A percentile compares a stretch with the other conserved stretches of the same genome.
Evolutionary conservation across 768 basidiomycete species (phyloP).

Genomic region (Hypholoma sublateritium): DNA sequence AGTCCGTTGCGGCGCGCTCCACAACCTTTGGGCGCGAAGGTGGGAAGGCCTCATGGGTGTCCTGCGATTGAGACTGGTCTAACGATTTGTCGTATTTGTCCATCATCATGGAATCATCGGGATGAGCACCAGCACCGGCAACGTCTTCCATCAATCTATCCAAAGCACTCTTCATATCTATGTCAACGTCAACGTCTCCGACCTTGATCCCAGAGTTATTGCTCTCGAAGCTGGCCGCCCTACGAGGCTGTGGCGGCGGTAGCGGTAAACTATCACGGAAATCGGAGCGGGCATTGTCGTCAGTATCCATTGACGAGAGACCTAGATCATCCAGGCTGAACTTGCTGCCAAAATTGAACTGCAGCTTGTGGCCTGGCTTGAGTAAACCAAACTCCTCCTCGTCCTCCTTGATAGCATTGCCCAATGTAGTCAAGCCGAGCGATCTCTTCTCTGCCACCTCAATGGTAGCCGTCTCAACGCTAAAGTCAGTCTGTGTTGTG

Average conservation of each 20-base stretch:
- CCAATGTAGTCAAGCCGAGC: constrained; percentile 19
- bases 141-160: constrained; percentile 76
- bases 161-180: constrained; percentile 73
- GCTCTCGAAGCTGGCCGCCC: constrained; percentile 23
- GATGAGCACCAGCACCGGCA: constrained; percentile 38
- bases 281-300: constrained; percentile 6
- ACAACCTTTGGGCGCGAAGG: constrained; percentile 29
- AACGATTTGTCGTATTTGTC: constrained; percentile 43
- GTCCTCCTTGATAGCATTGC: constrained; percentile 15
- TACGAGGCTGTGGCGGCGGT: constrained; percentile 10
- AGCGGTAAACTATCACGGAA: constrained; percentile 1
- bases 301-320: constrained; percentile 22
- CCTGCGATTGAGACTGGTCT: constrained; percentile 25
- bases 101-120: constrained; percentile 42
- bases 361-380: constrained; percentile 23
- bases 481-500: constrained; percentile 40
- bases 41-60: constrained; percentile 18
- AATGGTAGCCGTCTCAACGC: constrained; percentile 51
- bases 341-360: constrained; percentile 49
- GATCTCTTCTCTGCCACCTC: constrained; percentile 44
- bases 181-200: constrained; percentile 55
- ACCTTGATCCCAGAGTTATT: constrained; percentile 36
- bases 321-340: constrained; percentile 41
- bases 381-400: constrained; percentile 37
- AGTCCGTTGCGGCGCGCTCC: constrained; percentile 54